Evolutionary conservation across 805 yeast genomes (phyloP).

Genomic region (Scheffersomyces coipomensis): DNA sequence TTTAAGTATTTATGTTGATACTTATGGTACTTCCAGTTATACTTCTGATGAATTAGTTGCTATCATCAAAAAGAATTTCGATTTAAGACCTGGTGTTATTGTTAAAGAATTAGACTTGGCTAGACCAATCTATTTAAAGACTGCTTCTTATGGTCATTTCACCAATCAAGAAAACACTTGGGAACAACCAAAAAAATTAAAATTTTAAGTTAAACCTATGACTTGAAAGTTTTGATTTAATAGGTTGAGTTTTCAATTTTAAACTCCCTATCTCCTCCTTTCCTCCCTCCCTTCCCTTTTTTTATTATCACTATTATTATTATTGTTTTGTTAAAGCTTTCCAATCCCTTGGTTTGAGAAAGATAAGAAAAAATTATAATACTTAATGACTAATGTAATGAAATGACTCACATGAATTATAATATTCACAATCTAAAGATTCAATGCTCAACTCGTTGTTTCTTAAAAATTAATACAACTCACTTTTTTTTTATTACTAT

Average conservation of each 20-base stretch:
- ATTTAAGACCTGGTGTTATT: conserved; percentile 98
- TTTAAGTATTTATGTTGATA: conserved; percentile 93
- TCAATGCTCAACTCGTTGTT: conserved; percentile 50
- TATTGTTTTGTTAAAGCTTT: not conserved
- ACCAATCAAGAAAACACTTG: conserved; percentile 98
- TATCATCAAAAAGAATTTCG: conserved; percentile 91
- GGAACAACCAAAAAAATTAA: conserved; percentile 92
- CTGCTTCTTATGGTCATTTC: conserved; percentile 99
- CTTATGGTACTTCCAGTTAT: conserved; percentile 95
- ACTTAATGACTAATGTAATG: conserved; percentile 44
- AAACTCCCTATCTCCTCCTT: too few species aligned
- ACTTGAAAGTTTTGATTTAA: not conserved
- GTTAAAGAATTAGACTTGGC: conserved; percentile 96
- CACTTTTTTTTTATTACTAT: conserved; percentile 4
- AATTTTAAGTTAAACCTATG: conserved; percentile 41
- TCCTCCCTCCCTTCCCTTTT: not conserved
- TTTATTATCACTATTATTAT: not conserved
- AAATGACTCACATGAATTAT: conserved; percentile 31
- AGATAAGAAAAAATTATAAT: not conserved
- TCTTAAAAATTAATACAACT: conserved; percentile 8
- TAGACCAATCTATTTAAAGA: conserved; percentile 98
- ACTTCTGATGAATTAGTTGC: conserved; percentile 86
- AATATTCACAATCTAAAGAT: conserved; percentile 7
- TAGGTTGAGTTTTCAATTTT: not conserved
- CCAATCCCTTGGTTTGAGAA: too few species aligned